Conservation (phyloP, 1,284 basidiomycete species). For the Irpex lacteus region DNA sequence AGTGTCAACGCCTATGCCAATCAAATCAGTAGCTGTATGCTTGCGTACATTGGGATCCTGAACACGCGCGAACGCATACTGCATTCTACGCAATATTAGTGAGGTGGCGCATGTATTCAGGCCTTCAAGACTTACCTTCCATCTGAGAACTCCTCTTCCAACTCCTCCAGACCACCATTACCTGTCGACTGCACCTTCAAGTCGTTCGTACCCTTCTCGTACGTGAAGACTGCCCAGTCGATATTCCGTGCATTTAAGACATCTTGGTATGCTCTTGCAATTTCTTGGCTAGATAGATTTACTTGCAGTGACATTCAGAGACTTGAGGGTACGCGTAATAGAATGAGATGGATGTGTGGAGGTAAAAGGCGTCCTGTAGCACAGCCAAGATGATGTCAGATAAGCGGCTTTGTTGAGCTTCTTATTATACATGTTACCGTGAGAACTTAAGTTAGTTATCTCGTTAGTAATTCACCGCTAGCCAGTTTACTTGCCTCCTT, state of each 20-base stretch:
- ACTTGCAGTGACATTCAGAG: slow-evolving; percentile 69
- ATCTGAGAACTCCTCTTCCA: slow-evolving; percentile 93
- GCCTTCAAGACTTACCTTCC: slow-evolving; percentile 57
- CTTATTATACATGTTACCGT: background rate
- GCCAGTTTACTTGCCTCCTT: too few relatives aligned
- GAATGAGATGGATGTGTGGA: background rate
- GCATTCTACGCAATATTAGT: slow-evolving; percentile 57
- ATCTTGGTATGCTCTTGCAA: slow-evolving; percentile 78
- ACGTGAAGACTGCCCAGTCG: slow-evolving; percentile 87
- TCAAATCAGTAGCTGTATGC: slow-evolving; percentile 1
- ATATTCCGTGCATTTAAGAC: slow-evolving; percentile 73
- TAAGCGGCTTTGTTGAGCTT: background rate
- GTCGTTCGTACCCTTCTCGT: slow-evolving; percentile 86
- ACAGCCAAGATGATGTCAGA: background rate
- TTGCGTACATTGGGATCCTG: slow-evolving; percentile 78
- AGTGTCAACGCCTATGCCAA: background rate
- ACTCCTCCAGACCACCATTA: slow-evolving; percentile 84
- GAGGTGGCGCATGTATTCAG: slow-evolving; percentile 2
- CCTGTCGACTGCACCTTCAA: slow-evolving; percentile 87
- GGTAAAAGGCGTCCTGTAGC: background rate
- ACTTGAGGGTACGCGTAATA: background rate
- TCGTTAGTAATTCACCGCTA: too few relatives aligned
- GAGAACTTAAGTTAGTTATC: background rate
- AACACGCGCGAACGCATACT: slow-evolving; percentile 92
- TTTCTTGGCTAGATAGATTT: slow-evolving; percentile 70